Evolutionary conservation across 2,329 filamentous ascomycete species (phyloP).

Genomic region (Blumeria hordei): DNA sequence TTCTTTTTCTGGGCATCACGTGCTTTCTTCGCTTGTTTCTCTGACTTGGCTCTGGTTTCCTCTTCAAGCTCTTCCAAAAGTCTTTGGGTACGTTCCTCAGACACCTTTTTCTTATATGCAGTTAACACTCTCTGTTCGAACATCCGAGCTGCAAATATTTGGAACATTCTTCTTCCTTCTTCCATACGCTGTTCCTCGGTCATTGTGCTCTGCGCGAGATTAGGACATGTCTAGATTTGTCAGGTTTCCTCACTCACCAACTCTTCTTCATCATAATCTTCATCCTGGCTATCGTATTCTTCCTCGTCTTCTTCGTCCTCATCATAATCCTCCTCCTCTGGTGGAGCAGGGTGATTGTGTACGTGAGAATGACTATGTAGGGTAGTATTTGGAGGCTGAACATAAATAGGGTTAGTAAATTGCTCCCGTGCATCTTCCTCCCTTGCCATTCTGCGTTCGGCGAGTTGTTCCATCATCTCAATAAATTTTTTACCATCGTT

Average conservation of each 20-base stretch:
- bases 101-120: constrained; percentile 95
- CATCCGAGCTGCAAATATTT: constrained; percentile 97
- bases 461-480: constrained; percentile 99
- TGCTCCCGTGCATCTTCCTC: constrained; percentile 66
- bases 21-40: constrained; percentile 77
- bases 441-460: constrained; percentile 87
- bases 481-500: constrained; percentile 99
- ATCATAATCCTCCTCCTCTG: constrained; percentile 48
- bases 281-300: constrained; percentile 28
- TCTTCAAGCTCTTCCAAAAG: constrained; percentile 79
- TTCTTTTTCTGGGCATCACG: constrained; percentile 90
- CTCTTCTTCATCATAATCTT: constrained; percentile 44
- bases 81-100: constrained; percentile 72
- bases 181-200: constrained; percentile 98
- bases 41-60: constrained; percentile 49
- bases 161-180: constrained; percentile 94
- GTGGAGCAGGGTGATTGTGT: constrained; percentile 49
- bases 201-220: constrained; percentile 54
- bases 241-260: constrained; percentile 21
- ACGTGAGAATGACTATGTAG: constrained; percentile 17
- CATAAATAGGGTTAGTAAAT: constrained; percentile 32
- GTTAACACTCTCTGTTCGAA: constrained; percentile 93
- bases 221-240: constrained; percentile 14
- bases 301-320: constrained; percentile 38
- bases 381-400: constrained; percentile 31